phyloP scores from a whole-genome alignment of 2,329 filamentous ascomycete species.

The Thelonectria blattea region DNA sequence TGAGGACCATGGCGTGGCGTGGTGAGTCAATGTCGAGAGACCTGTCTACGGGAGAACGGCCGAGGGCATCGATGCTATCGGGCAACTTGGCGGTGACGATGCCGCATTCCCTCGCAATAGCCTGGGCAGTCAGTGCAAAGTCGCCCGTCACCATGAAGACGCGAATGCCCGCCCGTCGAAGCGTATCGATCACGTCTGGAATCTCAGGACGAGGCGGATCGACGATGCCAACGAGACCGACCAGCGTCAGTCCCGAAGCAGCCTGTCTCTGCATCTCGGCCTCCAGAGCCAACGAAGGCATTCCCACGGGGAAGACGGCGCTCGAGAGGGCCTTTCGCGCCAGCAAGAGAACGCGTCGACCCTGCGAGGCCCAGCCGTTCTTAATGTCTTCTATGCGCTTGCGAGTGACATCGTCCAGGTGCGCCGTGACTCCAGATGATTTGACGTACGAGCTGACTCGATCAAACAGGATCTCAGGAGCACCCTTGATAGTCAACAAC shows the following conservation, averaged over 20 bases:
- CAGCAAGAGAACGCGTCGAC: slow-evolving; percentile 70
- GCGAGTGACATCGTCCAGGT: slow-evolving; percentile 53
- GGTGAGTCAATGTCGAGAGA: slow-evolving; percentile 19
- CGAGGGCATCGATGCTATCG: slow-evolving; percentile 60
- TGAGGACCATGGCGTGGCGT: slow-evolving; percentile 64
- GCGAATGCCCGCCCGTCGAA: slow-evolving; percentile 73
- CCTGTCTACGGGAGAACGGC: slow-evolving; percentile 37
- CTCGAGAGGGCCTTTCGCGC: slow-evolving; percentile 64
- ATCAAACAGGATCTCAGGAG: slow-evolving; percentile 73
- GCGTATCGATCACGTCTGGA: slow-evolving; percentile 66
- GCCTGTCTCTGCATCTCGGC: slow-evolving; percentile 63
- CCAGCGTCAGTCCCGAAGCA: slow-evolving; percentile 66
- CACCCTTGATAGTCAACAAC: slow-evolving; percentile 78
- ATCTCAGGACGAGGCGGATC: slow-evolving; percentile 80
- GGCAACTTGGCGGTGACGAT: slow-evolving; percentile 66
- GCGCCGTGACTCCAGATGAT: slow-evolving; percentile 58
- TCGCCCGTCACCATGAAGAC: slow-evolving; percentile 86
- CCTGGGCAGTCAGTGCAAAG: slow-evolving; percentile 75
- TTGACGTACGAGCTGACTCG: slow-evolving; percentile 65
- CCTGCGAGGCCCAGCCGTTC: slow-evolving; percentile 71
- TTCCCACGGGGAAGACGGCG: slow-evolving; percentile 43
- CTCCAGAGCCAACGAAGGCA: slow-evolving; percentile 49
- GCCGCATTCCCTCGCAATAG: slow-evolving; percentile 74
- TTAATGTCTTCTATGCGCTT: slow-evolving; percentile 64
- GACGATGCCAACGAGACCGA: slow-evolving; percentile 78